These are phyloP conservation scores for Smithsoniella earleae DNA, from an alignment of 163 green algal species.

Conservation along the genomic window DNA sequence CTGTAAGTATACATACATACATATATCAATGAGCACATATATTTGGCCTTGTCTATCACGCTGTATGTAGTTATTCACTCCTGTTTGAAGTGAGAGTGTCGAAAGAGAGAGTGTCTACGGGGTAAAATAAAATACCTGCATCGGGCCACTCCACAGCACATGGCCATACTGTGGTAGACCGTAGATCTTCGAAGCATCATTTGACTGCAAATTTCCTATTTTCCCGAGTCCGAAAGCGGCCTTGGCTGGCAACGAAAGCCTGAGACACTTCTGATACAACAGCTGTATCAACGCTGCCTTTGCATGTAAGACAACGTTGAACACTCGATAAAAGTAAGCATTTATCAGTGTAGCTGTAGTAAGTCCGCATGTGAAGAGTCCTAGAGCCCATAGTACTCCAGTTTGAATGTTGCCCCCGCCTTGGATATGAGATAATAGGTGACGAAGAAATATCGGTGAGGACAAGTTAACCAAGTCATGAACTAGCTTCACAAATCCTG, in stretches of 20 bases:
- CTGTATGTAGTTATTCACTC: too few species aligned
- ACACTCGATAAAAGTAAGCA: conserved; percentile 54
- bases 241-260: conserved; percentile 36
- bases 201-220: conserved; percentile 78
- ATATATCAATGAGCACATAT: too few species aligned
- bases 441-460: conserved; percentile 57
- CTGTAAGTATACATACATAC: too few species aligned
- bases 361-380: conserved; percentile 25
- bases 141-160: conserved; percentile 74
- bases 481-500: conserved; percentile 61
- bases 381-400: background rate
- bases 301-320: background rate
- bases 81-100: too few species aligned
- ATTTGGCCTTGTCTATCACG: too few species aligned
- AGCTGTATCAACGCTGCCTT: conserved; percentile 50
- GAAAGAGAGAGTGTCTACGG: too few species aligned
- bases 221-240: conserved; percentile 51
- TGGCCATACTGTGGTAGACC: conserved; percentile 69
- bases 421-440: conserved; percentile 45
- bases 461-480: conserved; percentile 69
- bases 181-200: conserved; percentile 80
- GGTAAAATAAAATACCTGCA: too few species aligned
- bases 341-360: conserved; percentile 68
- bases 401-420: background rate
- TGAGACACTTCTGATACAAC: conserved; percentile 62